These are phyloP conservation scores for Mycena venus DNA, from an alignment of 768 basidiomycete species.

Conservation along the genomic window DNA sequence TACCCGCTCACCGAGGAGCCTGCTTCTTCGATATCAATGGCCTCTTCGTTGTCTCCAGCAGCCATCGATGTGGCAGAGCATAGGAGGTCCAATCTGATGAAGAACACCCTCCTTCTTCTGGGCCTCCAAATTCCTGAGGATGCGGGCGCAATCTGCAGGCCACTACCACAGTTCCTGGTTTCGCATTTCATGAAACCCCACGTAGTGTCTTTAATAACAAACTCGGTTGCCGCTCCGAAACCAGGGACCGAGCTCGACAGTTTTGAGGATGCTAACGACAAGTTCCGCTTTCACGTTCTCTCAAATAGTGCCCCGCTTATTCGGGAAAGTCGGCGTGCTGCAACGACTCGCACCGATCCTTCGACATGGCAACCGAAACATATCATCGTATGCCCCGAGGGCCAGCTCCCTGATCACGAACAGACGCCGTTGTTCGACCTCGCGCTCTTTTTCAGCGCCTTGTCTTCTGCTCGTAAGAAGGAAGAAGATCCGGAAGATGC, in stretches of 20 bases:
- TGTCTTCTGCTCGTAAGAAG: conserved; percentile 53
- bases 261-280: conserved; percentile 79
- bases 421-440: conserved; percentile 85
- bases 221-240: conserved; percentile 50
- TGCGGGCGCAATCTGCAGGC: conserved; percentile 46
- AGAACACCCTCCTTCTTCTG: conserved; percentile 47
- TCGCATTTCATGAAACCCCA: conserved; percentile 57
- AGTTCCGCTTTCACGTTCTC: conserved; percentile 69
- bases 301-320: conserved; percentile 49
- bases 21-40: conserved; percentile 39
- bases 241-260: conserved; percentile 45
- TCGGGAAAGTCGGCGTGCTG: conserved; percentile 33
- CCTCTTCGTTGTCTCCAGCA: conserved; percentile 29
- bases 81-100: conserved; percentile 44
- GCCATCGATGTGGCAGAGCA: conserved; percentile 36
- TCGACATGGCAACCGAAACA: conserved; percentile 62
- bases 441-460: conserved; percentile 66
- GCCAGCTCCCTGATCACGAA: conserved; percentile 59
- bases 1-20: conserved; percentile 60
- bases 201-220: conserved; percentile 55
- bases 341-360: conserved; percentile 41
- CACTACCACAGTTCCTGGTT: conserved; percentile 75
- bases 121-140: conserved; percentile 59
- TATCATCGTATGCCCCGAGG: conserved; percentile 65
- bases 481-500: conserved; percentile 38